A percentile compares a stretch with the other conserved stretches of the same genome.
phyloP scores from a whole-genome alignment of 164 flowering plant species.

The Annona cherimola region DNA sequence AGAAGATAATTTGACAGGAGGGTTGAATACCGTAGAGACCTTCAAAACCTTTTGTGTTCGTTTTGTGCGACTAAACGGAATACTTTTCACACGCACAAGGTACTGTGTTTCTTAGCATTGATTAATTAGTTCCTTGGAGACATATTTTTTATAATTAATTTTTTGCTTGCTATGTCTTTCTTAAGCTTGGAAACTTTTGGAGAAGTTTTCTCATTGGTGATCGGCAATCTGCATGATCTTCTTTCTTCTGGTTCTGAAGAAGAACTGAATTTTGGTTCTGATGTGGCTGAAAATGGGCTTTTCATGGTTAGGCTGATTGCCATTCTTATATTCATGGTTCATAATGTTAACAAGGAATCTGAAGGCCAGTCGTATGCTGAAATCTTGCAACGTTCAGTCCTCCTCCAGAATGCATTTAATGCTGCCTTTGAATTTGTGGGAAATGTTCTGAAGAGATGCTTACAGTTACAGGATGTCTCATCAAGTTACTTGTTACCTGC shows the following conservation, averaged over 20 bases:
- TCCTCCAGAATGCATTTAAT: slow-evolving; percentile 75
- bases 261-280: slow-evolving; percentile 62
- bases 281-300: slow-evolving; percentile 63
- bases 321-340: slow-evolving; percentile 74
- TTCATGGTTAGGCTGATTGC: slow-evolving; percentile 61
- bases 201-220: slow-evolving; percentile 61
- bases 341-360: slow-evolving; percentile 59
- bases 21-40: slow-evolving; percentile 27
- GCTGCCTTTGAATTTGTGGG: slow-evolving; percentile 82
- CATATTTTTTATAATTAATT: not conserved
- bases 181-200: slow-evolving; percentile 80
- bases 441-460: slow-evolving; percentile 54
- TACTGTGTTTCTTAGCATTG: slow-evolving; percentile 19
- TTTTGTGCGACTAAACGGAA: slow-evolving; percentile 88
- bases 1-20: slow-evolving; percentile 35
- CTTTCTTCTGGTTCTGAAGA: slow-evolving; percentile 74
- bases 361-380: slow-evolving; percentile 91
- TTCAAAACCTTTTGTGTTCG: slow-evolving; percentile 59
- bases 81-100: slow-evolving; percentile 95
- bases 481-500: slow-evolving; percentile 76
- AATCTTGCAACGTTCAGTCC: slow-evolving; percentile 77
- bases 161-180: slow-evolving; percentile 4
- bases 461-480: slow-evolving; percentile 55
- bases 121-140: not conserved
- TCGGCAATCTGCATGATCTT: slow-evolving; percentile 48